Base-by-base conservation (phyloP, 148 eudicot genomes). In the Arbutus unedo region DNA sequence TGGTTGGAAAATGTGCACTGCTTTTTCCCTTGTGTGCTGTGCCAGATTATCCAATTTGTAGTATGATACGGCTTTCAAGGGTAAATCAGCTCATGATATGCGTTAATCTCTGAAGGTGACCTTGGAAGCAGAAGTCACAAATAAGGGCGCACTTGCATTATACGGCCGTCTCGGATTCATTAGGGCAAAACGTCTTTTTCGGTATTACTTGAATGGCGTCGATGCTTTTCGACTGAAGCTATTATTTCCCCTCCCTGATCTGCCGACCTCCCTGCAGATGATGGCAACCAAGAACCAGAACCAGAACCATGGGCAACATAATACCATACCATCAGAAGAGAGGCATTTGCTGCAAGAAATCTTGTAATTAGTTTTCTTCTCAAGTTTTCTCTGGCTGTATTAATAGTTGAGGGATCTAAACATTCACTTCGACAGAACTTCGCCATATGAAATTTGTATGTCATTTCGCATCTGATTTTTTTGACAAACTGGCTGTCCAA, bases 111-210 rank as follows among this genome's bases (percentile, higher is more conserved):
- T 87, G 87, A 80, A 95, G 98, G 99, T 94, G 38, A 94, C 99
- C 21, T 75, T 96, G 87, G 99, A 96, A 88, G 98, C 99, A 48
- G 99, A 96, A 84, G 99, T 96, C 79, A 94, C 98, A 75, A 94
- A 96, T 85, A 94, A 91, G 81, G 97, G 98, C 76, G 99, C 99
- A 21, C 94, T 96, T 66, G 99, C 98, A 75, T 84, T 96, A 44
- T 96, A 96, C 47, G 98, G 98, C 0, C 90, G 99, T n/a, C 92
- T 96, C 10, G 99, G 99, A 23, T 96, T 96, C 84, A 90, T 96
- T 43, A 88, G 97, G 82, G 97, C 99, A 50, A 96, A 94, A 85
- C 92, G 99, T 82, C 97, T 96, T 21, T 96, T 94, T 81, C 81
- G 94, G 50, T 96, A 96, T 86, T 96, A 96, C 85, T 90, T 96